Conservation (phyloP, 192 early-diverging fungal species). For the Coemansia sp. region DNA sequence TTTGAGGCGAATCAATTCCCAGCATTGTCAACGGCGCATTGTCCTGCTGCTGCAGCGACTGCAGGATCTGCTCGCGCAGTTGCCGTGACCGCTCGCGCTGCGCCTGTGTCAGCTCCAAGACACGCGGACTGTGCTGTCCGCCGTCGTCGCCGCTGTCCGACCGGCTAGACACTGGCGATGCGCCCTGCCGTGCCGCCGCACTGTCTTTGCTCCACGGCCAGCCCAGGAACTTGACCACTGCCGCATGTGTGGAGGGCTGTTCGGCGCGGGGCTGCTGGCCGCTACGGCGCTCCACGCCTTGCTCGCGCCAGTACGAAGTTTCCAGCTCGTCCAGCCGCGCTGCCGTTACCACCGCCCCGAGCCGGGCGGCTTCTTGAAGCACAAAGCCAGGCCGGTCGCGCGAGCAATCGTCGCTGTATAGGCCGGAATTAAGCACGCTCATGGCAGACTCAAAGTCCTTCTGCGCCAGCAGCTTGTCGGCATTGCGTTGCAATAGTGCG, state of each 20-base stretch:
- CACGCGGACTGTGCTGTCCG: conserved; percentile 24
- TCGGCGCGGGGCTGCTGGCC: background rate
- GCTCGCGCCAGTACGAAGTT: conserved; percentile 30
- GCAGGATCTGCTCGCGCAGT: conserved; percentile 46
- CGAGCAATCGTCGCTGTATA: conserved; percentile 72
- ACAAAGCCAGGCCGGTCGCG: conserved; percentile 55
- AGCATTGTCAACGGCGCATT: conserved; percentile 20
- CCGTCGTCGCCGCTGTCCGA: background rate
- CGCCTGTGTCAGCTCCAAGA: conserved; percentile 33
- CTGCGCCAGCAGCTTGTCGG: conserved; percentile 65
- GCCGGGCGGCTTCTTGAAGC: conserved; percentile 74
- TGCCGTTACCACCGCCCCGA: conserved; percentile 66
- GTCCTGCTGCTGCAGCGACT: conserved; percentile 33
- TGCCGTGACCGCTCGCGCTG: conserved; percentile 27
- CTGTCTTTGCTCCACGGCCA: conserved; percentile 47
- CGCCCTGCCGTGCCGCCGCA: background rate
- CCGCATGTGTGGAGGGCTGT: conserved; percentile 12
- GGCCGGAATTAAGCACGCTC: conserved; percentile 77
- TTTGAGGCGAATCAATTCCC: conserved; percentile 4
- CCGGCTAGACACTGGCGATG: background rate
- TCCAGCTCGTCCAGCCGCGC: conserved; percentile 69
- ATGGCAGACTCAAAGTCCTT: conserved; percentile 79
- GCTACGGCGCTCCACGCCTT: conserved; percentile 12
- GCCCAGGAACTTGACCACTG: conserved; percentile 33
- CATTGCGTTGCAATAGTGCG: conserved; percentile 82